Evolutionary conservation across 306 rosid species (phyloP), one percentile per base, ranked within the genome.

Genomic region (Dryas drummondii): DNA sequence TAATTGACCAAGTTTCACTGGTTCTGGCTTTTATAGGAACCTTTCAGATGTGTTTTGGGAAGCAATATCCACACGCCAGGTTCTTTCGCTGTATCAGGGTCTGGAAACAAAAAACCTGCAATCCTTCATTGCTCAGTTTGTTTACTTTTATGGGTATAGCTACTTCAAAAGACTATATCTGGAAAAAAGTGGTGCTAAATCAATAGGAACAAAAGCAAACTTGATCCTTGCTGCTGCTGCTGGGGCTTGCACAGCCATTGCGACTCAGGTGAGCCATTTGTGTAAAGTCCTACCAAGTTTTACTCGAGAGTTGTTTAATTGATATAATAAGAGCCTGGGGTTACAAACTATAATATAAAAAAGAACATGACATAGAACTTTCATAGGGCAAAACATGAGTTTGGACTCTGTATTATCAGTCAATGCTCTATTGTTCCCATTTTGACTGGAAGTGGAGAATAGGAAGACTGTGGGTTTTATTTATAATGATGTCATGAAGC

Each of bases 141-240:
- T 96, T 74, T 96, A 96, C 86, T 96, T 96, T 73, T 92, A 90
- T 68, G 99, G 99, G 54, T 96, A 96, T 81, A 96, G 97, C 93
- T 90, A 96, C 74, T 96, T 96, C 86, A 96, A 96, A 76, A 92
- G 90, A 78, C 57, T 92, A 47, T 96, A 96, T 83, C 81, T 96
- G 26, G 78, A 77, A 81, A 96, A 79, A 74, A 89, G 93, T 50
- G 97, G 98, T 58, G 79, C 79, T 78, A 96, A 84, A 76, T 83
- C 86, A 58, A 96, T 96, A 60, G 98, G 97, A 74, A 92, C 97
- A 45, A 86, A 64, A 70, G 96, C 89, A 66, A 96, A 96, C 81
- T 84, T 96, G 83, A 48, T 85, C 66, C 78, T 96, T 69, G 99
- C 99, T 76, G 99, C 99, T 64, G 97, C 97, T 71, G 99, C 99